These are phyloP conservation scores for Amniculicola lignicola DNA, from an alignment of 495 filamentous ascomycete species.

Conservation along the genomic window DNA sequence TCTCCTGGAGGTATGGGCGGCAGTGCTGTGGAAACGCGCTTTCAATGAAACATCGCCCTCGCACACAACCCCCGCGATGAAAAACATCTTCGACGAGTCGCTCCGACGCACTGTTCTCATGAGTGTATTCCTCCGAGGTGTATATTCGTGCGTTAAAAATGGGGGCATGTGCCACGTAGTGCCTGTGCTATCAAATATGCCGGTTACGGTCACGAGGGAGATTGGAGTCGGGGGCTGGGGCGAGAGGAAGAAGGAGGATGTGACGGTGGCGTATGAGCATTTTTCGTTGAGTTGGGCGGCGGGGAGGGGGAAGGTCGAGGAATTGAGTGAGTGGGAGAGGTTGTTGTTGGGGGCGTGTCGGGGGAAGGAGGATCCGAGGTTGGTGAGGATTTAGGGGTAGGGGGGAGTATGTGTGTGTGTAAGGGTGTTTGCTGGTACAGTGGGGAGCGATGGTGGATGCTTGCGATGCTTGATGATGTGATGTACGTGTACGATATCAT, in stretches of 20 bases:
- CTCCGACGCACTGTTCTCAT: slow-evolving; percentile 27
- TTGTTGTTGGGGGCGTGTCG: slow-evolving; percentile 24
- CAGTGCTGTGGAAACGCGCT: slow-evolving; percentile 22
- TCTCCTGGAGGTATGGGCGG: slow-evolving; percentile 23
- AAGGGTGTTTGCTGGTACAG: too few species aligned
- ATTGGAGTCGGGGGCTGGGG: slow-evolving; percentile 5
- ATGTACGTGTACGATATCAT: too few species aligned
- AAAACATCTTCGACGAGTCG: slow-evolving; percentile 11
- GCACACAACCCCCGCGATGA: background rate
- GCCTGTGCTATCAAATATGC: slow-evolving; percentile 12
- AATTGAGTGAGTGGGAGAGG: slow-evolving; percentile 13
- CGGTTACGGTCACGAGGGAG: slow-evolving; percentile 7
- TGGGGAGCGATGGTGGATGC: too few species aligned
- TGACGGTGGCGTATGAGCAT: slow-evolving; percentile 15
- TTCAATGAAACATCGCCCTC: too few species aligned
- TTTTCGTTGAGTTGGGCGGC: background rate
- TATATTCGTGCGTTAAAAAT: slow-evolving; percentile 3
- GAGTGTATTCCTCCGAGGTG: slow-evolving; percentile 21
- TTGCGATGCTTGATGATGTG: too few species aligned
- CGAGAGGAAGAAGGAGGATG: background rate
- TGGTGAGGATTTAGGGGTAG: too few species aligned
- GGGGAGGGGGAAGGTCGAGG: background rate
- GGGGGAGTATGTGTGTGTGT: too few species aligned
- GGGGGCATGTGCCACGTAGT: slow-evolving; percentile 18
- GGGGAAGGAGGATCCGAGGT: slow-evolving; percentile 15